Percentiles rank a stretch among this genome's conserved stretches.
These are phyloP conservation scores for Nothopassalora personata DNA, from an alignment of 2,329 filamentous ascomycete genomes.

Conservation along the genomic window DNA sequence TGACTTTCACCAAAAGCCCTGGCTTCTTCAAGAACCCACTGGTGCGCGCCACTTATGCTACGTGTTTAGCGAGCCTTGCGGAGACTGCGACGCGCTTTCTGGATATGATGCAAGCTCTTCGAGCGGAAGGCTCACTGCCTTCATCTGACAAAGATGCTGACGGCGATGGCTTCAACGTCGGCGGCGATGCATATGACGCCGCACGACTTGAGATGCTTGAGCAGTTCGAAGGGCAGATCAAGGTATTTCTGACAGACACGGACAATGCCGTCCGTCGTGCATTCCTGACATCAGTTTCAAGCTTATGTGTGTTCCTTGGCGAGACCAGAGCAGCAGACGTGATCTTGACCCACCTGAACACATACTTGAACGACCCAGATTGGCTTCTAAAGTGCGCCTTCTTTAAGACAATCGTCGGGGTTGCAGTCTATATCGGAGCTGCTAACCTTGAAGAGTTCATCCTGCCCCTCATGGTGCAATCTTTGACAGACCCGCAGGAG, in stretches of 20 bases:
- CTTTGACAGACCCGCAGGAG: conserved; percentile 86
- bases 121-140: conserved; percentile 75
- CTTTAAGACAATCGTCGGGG: conserved; percentile 90
- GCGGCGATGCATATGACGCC: conserved; percentile 67
- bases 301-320: conserved; percentile 91
- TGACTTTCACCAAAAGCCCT: conserved; percentile 51
- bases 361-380: conserved; percentile 91
- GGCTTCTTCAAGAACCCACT: conserved; percentile 51
- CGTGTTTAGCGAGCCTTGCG: conserved; percentile 82
- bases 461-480: conserved; percentile 90
- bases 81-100: conserved; percentile 79
- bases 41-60: conserved; percentile 85
- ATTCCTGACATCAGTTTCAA: conserved; percentile 85
- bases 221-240: conserved; percentile 82
- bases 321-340: conserved; percentile 90
- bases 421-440: conserved; percentile 83
- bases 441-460: conserved; percentile 92
- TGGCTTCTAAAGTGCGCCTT: conserved; percentile 97
- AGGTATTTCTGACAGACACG: conserved; percentile 78
- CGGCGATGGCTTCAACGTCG: conserved; percentile 59
- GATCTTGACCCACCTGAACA: conserved; percentile 92
- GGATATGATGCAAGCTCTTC: conserved; percentile 82
- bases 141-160: conserved; percentile 69
- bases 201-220: conserved; percentile 77
- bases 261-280: conserved; percentile 83